Evolutionary conservation across 495 filamentous ascomycete genomes (phyloP).

Genomic region (Neurospora sp.): DNA sequence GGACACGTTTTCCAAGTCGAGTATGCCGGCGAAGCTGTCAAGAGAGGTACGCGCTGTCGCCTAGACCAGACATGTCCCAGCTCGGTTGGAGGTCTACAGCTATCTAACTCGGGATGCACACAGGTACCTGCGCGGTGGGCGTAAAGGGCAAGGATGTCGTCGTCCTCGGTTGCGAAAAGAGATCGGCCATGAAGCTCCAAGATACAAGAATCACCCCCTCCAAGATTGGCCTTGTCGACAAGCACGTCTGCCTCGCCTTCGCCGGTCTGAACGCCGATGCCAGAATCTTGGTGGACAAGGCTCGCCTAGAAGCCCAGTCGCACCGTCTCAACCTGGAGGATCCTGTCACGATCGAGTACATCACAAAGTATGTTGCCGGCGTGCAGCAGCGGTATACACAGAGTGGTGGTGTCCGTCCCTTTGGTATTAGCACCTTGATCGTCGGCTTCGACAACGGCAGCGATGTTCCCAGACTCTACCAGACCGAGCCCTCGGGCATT

Average conservation of each 20-base stretch:
- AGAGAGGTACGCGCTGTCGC: constrained; percentile 58
- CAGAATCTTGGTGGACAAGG: constrained; percentile 94
- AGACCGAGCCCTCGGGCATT: constrained; percentile 96
- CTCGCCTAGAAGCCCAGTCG: constrained; percentile 89
- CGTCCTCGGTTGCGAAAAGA: constrained; percentile 95
- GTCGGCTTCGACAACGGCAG: constrained; percentile 94
- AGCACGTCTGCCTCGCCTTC: constrained; percentile 92
- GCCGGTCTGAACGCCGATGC: constrained; percentile 96
- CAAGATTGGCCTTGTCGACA: constrained; percentile 91
- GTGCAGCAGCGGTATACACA: constrained; percentile 98
- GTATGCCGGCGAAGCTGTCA: constrained; percentile 97
- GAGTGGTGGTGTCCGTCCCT: constrained; percentile 92
- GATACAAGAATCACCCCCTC: constrained; percentile 98
- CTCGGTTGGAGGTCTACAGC: background rate
- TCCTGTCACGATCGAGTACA: constrained; percentile 95
- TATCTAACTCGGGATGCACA: background rate
- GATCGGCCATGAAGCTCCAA: constrained; percentile 97
- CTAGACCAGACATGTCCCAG: background rate
- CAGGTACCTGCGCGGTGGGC: constrained; percentile 94
- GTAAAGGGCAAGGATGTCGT: constrained; percentile 94
- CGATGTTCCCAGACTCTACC: constrained; percentile 77
- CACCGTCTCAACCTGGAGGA: constrained; percentile 98
- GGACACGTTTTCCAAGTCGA: constrained; percentile 99
- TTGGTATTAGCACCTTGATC: constrained; percentile 94
- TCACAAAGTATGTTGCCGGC: constrained; percentile 94